Evolutionary conservation across 768 basidiomycete genomes (phyloP).

Genomic region (Leucocoprinus birnbaumii): DNA sequence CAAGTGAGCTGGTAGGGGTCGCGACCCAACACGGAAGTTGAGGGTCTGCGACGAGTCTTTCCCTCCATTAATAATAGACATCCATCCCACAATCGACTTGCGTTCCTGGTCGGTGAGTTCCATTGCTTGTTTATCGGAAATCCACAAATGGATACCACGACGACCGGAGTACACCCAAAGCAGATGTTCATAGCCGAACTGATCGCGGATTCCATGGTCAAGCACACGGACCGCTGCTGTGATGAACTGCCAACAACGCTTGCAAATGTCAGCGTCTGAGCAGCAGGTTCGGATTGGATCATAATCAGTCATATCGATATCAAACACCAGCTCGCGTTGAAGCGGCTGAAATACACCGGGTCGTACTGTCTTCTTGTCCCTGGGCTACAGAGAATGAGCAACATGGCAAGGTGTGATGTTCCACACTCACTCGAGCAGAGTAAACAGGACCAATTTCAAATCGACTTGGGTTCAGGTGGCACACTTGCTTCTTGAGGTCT

Average conservation of each 20-base stretch:
- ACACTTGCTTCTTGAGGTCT: constrained; percentile 89
- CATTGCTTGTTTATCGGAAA: constrained; percentile 87
- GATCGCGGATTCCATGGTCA: constrained; percentile 73
- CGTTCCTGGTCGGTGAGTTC: constrained; percentile 90
- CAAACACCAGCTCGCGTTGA: constrained; percentile 93
- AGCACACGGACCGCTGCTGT: constrained; percentile 87
- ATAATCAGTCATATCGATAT: constrained; percentile 99
- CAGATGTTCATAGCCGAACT: constrained; percentile 88
- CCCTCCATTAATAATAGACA: constrained; percentile 81
- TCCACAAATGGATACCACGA: constrained; percentile 98
- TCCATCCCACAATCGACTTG: constrained; percentile 79
- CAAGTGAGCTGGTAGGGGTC: constrained; percentile 70
- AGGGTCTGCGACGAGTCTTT: constrained; percentile 83
- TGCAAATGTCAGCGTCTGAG: constrained; percentile 86
- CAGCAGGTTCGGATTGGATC: constrained; percentile 95
- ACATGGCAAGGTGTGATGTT: not conserved
- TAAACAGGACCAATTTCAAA: constrained; percentile 98
- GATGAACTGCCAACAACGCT: constrained; percentile 93
- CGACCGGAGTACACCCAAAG: constrained; percentile 99
- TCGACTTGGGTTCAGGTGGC: constrained; percentile 81
- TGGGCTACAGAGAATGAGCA: constrained; percentile 54
- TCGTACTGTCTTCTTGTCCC: constrained; percentile 80
- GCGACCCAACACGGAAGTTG: constrained; percentile 53
- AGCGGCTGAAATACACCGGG: constrained; percentile 69
- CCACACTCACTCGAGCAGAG: constrained; percentile 63